Base-by-base conservation (phyloP, 1,139 yeast genomes). In the Diutina scorzettiae region DNA sequence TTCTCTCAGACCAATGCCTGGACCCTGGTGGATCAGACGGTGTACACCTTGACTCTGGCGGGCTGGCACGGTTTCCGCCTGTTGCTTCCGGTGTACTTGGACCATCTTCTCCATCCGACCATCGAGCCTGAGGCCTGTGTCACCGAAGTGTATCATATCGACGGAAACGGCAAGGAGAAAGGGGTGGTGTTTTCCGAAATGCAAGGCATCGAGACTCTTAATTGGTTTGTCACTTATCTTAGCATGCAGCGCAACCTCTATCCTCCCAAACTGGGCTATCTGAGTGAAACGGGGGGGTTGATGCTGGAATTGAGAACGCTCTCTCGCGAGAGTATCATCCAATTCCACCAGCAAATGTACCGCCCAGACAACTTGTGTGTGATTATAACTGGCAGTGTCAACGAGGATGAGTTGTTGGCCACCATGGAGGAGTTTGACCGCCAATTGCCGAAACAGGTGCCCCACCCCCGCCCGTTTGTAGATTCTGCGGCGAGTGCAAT, bases 131-230 rank as follows among this genome's bases (percentile, higher is more conserved):
- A 78, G 44, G 95, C 95, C 0, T 91, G 95, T 53, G 64, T 82
- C 44, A 91, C 98, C 1, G 99, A 93, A 55, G 98, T 93, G 5
- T 86, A 86, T 57, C 97, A 93, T 57, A 73, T 91, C 43, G 97
- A 91, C 55, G 96, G 95, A 1, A 71, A 76, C 14, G 96, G 86
- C 21, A 79, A 81, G 48, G 98, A 93, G 53, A 86, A 86, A 55
- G 99, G 99, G 48, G 98, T 93, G 32, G 98, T 93, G 3, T 93
- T 83, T 57, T 82, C 94, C 46, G 99, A 93, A 62, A 93, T 93
- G 97, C 96, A 87, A 56, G 97, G 89, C 16, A 80, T 83, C 44
- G 95, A 87, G 57, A 76, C 76, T 51, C 84, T 81, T 48, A 72
- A 89, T n/a, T 79, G 81, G 75, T 82, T 79, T 48, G 64, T 85